Conservation (phyloP, 2,329 filamentous ascomycete species). For the Fusarium coicis region DNA sequence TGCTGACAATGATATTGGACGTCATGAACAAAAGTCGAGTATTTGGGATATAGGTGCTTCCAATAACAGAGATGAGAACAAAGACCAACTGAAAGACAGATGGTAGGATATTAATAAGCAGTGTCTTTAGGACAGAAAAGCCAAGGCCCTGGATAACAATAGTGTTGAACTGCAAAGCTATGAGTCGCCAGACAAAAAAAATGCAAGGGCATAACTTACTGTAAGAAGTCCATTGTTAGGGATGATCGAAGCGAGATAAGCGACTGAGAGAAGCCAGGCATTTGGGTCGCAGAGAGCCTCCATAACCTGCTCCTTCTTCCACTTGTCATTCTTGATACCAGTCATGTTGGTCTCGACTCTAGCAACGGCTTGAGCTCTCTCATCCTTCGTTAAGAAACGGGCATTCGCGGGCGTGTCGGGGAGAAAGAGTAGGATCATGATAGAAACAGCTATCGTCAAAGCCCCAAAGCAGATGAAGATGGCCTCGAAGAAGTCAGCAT, state of each 20-base stretch:
- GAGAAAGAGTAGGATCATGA: background rate
- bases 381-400: conserved; percentile 3
- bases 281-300: background rate
- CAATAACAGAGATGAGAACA: background rate
- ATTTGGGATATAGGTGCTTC: background rate
- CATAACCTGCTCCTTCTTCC: background rate
- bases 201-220: fast-evolving
- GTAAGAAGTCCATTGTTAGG: background rate
- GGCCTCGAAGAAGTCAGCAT: background rate
- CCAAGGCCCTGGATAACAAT: background rate
- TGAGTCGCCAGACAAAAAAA: fast-evolving
- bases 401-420: background rate
- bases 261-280: background rate
- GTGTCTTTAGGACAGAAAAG: background rate
- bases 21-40: background rate
- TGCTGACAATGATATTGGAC: background rate
- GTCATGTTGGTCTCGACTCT: conserved; percentile 5
- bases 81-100: background rate
- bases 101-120: background rate
- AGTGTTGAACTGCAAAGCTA: background rate
- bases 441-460: background rate
- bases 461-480: background rate
- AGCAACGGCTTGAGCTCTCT: background rate
- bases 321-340: background rate
- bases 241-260: background rate